Evolutionary conservation across 2,329 filamentous ascomycete genomes (phyloP).

Genomic region (Monilinia polystroma): DNA sequence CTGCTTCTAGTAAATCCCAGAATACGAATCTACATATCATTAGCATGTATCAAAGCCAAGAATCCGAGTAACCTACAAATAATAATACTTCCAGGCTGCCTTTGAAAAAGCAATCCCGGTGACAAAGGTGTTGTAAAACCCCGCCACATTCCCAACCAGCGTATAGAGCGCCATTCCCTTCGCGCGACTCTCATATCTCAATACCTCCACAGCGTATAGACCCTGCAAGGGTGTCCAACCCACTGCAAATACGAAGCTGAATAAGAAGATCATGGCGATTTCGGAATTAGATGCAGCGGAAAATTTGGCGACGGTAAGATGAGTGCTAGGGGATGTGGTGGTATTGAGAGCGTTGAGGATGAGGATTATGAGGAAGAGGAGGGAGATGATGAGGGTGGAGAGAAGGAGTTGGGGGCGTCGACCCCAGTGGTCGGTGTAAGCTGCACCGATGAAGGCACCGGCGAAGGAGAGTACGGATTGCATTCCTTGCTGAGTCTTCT

Average conservation of each 20-base stretch:
- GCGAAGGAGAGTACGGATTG: conserved; percentile 40
- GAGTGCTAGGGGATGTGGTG: conserved; percentile 39
- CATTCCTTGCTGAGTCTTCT: conserved; percentile 42
- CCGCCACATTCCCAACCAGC: conserved; percentile 16
- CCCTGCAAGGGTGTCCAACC: conserved; percentile 52
- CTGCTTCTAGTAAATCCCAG: conserved; percentile 19
- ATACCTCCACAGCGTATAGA: conserved; percentile 51
- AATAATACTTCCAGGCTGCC: conserved; percentile 21
- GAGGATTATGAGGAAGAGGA: conserved; percentile 21
- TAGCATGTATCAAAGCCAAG: neutral
- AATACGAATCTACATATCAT: conserved; percentile 3
- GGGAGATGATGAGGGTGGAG: conserved; percentile 39
- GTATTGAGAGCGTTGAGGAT: conserved; percentile 50
- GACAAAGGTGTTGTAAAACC: conserved; percentile 23
- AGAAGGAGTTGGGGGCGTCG: conserved; percentile 47
- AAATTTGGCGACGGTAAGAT: conserved; percentile 14
- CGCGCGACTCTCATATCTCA: conserved; percentile 31
- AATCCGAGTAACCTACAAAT: conserved; percentile 6
- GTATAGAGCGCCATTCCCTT: conserved; percentile 22
- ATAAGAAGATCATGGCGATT: conserved; percentile 54
- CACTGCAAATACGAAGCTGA: conserved; percentile 52
- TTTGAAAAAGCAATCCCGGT: conserved; percentile 18
- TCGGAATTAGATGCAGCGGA: conserved; percentile 46
- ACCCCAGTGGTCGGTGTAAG: conserved; percentile 35
- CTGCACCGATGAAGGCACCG: conserved; percentile 36